phyloP scores from a whole-genome alignment of 306 rosid species.

The Cyclanthera cordifolia region DNA sequence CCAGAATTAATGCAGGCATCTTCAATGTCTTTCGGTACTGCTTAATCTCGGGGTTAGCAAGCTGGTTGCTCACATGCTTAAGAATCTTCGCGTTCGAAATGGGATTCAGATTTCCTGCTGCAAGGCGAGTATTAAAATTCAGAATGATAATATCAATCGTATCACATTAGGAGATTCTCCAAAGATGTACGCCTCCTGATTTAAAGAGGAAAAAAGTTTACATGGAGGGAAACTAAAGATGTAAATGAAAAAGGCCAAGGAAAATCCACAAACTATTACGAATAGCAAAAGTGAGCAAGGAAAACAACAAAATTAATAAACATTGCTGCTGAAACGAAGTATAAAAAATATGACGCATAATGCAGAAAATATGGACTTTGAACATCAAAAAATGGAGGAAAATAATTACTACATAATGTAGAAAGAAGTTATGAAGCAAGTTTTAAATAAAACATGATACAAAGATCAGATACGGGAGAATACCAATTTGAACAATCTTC shows the following conservation, averaged over 20 bases:
- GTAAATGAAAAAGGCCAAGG: neutral
- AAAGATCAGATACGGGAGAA: neutral
- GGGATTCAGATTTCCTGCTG: constrained; percentile 60
- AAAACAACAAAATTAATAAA: neutral
- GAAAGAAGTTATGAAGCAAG: neutral
- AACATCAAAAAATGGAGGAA: neutral
- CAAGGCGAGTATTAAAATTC: constrained; percentile 11
- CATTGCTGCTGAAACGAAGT: neutral
- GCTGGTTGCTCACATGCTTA: constrained; percentile 53
- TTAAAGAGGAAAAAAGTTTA: constrained; percentile 10
- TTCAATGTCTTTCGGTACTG: constrained; percentile 43
- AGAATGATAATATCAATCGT: constrained; percentile 11
- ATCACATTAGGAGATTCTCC: constrained; percentile 16
- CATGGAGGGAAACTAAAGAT: constrained; percentile 5
- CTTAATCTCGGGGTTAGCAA: constrained; percentile 47
- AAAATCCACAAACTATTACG: neutral
- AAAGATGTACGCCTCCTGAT: constrained; percentile 10
- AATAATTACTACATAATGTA: neutral
- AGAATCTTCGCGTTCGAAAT: constrained; percentile 48
- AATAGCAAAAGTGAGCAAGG: neutral
- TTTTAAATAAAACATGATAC: neutral
- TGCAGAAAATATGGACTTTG: neutral
- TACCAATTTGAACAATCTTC: neutral
- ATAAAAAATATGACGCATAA: neutral
- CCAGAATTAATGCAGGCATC: constrained; percentile 85